A percentile compares a stretch with the other conserved stretches of the same genome.
Conservation (phyloP, 768 basidiomycete genomes). For the Pseudohyphozyma bogoriensis region DNA sequence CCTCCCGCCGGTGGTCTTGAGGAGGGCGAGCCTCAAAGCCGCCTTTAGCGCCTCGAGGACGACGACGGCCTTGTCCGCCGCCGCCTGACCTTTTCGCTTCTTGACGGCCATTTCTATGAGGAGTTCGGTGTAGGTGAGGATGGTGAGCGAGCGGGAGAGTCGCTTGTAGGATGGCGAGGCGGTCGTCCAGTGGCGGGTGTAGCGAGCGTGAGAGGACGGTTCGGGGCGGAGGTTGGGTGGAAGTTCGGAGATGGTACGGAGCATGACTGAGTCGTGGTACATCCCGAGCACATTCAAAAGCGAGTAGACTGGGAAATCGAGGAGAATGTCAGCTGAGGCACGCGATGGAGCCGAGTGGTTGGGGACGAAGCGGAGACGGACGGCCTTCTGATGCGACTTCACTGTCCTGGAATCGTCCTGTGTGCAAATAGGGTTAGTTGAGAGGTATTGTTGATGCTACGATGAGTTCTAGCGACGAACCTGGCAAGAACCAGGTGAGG, state of each 20-base stretch:
- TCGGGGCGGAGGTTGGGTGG: conserved; percentile 33
- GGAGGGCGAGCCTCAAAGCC: conserved; percentile 58
- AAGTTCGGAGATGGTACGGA: conserved; percentile 52
- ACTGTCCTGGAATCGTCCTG: conserved; percentile 88
- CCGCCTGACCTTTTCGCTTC: conserved; percentile 50
- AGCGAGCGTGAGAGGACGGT: conserved; percentile 60
- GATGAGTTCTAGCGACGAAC: not conserved
- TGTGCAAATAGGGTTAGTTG: not conserved
- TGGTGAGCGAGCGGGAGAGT: conserved; percentile 56
- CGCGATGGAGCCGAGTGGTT: not conserved
- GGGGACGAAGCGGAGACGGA: conserved; percentile 45
- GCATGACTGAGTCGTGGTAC: conserved; percentile 91
- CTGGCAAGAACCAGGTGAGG: conserved; percentile 84
- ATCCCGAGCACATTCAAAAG: conserved; percentile 73
- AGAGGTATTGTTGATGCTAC: too few species aligned
- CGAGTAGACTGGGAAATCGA: conserved; percentile 58
- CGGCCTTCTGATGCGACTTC: conserved; percentile 89
- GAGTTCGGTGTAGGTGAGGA: conserved; percentile 70
- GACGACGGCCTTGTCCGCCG: conserved; percentile 66
- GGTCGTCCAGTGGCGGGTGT: conserved; percentile 77
- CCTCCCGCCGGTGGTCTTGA: conserved; percentile 58
- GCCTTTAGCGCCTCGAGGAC: conserved; percentile 78
- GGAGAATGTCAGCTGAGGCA: not conserved
- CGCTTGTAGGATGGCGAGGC: conserved; percentile 62
- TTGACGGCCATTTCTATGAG: conserved; percentile 79